Evolutionary conservation across 192 early-diverging fungal genomes (phyloP), one percentile per base, ranked within the genome.

Genomic region (Funneliformis geosporum): DNA sequence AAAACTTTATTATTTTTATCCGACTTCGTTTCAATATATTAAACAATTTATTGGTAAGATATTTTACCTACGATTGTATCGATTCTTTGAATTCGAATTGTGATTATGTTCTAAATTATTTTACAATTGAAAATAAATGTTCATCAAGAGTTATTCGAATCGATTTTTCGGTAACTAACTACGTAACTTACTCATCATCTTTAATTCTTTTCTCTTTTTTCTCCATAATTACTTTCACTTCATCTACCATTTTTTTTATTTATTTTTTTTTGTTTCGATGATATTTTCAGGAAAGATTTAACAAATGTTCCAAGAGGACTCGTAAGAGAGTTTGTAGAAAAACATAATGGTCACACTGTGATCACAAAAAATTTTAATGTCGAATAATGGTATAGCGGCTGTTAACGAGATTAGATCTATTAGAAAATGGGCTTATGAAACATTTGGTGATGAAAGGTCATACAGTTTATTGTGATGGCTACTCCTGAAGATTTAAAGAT

Each of bases 401-500:
- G 96, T 99, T 81, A 99, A 99, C 83, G 96, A 96, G 88, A 99
- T 99, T 80, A 91, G 98, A 55, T 98, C 96, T 4, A 93, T 99
- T 55, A 93, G 97, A 78, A 94, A 98, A 86, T 99, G 98, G 92
- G 59, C 96, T 11, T 99, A 99, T 82, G 96, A 96, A n/a, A 80
- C 95, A 14, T 98, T 99, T 90, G 98, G 98, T 60, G 91, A 97
- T 96, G 98, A 85, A n/a, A n/a, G n/a, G n/a, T n/a, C n/a, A n/a
- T n/a, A n/a, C n/a, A 89, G 91, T 33, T 95, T 95, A 80, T 86
- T 95, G 82, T 98, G 78, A 99, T 99, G 98, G 95, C 94, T 11
- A 99, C 97, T 47, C 96, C 96, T 39, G 97, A 99, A 81, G 98
- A 99, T 89, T 89, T 99, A 78, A 93, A 92, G 83, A 94, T 94